phyloP scores from a whole-genome alignment of 2,329 filamentous ascomycete genomes.

The Aureobasidium pullulans region DNA sequence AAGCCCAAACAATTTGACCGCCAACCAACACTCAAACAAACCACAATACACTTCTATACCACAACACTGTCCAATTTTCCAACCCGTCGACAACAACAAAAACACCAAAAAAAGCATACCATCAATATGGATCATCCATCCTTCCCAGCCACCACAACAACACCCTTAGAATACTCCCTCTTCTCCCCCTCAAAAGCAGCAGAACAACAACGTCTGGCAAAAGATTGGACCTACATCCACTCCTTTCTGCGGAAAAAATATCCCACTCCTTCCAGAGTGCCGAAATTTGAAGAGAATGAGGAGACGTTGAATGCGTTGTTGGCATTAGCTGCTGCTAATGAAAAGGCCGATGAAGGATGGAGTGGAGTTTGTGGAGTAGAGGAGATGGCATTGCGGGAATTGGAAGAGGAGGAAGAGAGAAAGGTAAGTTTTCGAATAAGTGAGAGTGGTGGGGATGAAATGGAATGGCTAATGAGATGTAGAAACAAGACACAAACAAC shows the following conservation, averaged over 20 bases:
- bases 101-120: constrained; percentile 8
- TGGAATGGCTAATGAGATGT: background rate
- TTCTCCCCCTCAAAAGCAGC: constrained; percentile 59
- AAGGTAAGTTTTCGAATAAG: background rate
- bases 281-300: constrained; percentile 76
- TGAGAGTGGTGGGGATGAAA: background rate
- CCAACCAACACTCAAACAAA: background rate
- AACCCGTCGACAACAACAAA: background rate
- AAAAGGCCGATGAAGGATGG: constrained; percentile 66
- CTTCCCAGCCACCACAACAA: constrained; percentile 14
- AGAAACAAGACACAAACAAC: background rate
- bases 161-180: constrained; percentile 34
- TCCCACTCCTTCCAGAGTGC: constrained; percentile 50
- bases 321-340: constrained; percentile 66
- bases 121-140: background rate
- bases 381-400: constrained; percentile 49
- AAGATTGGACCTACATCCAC: constrained; percentile 87
- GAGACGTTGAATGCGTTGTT: constrained; percentile 73
- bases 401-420: constrained; percentile 26
- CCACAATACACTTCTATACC: background rate
- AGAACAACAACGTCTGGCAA: constrained; percentile 71
- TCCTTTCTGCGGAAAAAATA: constrained; percentile 71
- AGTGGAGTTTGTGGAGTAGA: constrained; percentile 53
- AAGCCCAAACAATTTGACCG: background rate
- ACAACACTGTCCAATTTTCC: background rate